phyloP scores from a whole-genome alignment of 2,329 filamentous ascomycete genomes.

The Cladorrhinum sp. region DNA sequence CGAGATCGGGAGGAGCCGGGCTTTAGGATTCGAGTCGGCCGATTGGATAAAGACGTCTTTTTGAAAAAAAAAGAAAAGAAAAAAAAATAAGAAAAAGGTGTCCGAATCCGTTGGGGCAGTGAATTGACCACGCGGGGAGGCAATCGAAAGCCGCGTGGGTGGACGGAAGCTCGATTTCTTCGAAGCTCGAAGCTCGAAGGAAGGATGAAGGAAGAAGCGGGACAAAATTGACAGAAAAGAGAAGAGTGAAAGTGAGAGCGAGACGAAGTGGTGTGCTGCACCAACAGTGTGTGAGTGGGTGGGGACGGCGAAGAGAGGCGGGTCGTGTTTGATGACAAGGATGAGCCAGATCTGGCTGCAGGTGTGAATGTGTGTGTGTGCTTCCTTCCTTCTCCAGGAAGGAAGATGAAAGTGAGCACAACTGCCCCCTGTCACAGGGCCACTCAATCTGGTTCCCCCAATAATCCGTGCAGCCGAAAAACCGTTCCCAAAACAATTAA shows the following conservation, averaged over 20 bases:
- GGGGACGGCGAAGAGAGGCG: conserved; percentile 10
- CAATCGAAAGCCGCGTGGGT: neutral
- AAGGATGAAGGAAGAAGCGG: conserved; percentile 8
- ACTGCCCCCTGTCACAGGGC: neutral
- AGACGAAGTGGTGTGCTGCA: neutral
- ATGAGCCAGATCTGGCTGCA: neutral
- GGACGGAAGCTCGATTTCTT: neutral
- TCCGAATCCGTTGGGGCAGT: no score
- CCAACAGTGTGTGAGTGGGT: neutral
- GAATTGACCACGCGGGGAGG: conserved; percentile 1
- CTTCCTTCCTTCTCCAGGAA: neutral
- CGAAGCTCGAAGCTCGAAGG: neutral
- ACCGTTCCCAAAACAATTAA: neutral
- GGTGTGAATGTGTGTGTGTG: neutral
- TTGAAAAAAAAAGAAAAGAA: neutral
- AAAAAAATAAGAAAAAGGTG: no score
- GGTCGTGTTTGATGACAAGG: conserved; percentile 12
- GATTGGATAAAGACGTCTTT: neutral
- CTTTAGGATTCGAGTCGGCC: conserved; percentile 5
- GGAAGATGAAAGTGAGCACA: neutral
- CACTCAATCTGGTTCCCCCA: neutral
- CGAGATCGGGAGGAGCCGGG: neutral
- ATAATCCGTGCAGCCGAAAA: neutral
- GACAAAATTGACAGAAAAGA: conserved; percentile 6
- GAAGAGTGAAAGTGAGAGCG: neutral